Percentiles rank a stretch among this genome's conserved stretches.
These are phyloP conservation scores for Fusarium ramigenum DNA, from an alignment of 2,329 filamentous ascomycete genomes.

Conservation along the genomic window DNA sequence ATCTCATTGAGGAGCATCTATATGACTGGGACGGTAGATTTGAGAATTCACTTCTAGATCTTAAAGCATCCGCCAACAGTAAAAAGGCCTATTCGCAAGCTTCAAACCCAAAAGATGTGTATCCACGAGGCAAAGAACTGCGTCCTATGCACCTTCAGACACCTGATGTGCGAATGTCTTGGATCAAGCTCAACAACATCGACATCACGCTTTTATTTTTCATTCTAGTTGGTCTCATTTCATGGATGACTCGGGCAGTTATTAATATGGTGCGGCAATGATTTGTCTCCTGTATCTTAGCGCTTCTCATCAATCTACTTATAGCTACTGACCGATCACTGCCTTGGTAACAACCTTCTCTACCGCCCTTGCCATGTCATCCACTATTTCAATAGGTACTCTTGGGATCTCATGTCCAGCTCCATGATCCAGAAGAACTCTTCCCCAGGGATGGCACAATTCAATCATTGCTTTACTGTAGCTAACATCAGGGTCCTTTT, in stretches of 20 bases:
- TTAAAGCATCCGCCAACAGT: neutral
- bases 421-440: neutral
- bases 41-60: neutral
- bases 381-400: neutral
- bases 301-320: neutral
- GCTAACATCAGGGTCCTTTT: conserved; percentile 1
- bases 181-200: conserved; percentile 3
- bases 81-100: rapidly evolving
- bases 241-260: too few relatives aligned
- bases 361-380: conserved; percentile 2
- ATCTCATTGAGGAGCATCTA: neutral
- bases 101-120: neutral
- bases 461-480: neutral
- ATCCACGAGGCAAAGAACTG: neutral
- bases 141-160: conserved; percentile 1
- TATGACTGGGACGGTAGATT: conserved; percentile 7
- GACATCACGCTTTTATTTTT: neutral
- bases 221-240: neutral
- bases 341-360: conserved; percentile 4
- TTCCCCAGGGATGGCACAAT: neutral
- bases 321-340: neutral
- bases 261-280: neutral
- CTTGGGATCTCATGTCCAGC: conserved; percentile 1
- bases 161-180: conserved; percentile 4
- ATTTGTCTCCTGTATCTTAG: neutral